A percentile compares a stretch with the other conserved stretches of the same genome.
phyloP scores from a whole-genome alignment of 148 eudicot species.

The Heliosperma pusillum region DNA sequence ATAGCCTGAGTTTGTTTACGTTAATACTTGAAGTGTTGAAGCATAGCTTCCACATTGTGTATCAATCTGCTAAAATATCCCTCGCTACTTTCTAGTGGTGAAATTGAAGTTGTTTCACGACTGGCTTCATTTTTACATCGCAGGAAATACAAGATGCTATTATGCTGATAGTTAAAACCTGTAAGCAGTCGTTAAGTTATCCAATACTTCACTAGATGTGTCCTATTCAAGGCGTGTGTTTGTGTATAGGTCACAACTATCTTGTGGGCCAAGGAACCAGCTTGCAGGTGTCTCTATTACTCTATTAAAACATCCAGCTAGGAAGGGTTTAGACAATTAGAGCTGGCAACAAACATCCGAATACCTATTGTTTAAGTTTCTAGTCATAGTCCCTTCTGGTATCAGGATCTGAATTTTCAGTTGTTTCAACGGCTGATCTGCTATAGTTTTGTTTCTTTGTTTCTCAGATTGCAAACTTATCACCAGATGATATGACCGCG shows the following conservation, averaged over 20 bases:
- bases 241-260: background rate
- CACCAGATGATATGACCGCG: slow-evolving; percentile 79
- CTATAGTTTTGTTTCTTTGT: background rate
- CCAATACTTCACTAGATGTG: too few species aligned
- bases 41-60: background rate
- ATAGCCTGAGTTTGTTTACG: too few species aligned
- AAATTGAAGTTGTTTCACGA: background rate
- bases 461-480: slow-evolving; percentile 67
- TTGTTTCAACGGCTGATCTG: background rate
- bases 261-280: background rate
- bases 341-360: background rate
- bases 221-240: background rate
- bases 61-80: background rate
- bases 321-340: background rate
- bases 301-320: background rate
- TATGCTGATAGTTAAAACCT: background rate
- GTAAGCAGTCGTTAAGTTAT: background rate
- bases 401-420: background rate
- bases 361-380: background rate
- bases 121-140: background rate
- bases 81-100: background rate
- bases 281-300: background rate
- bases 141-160: background rate
- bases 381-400: background rate
- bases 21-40: background rate